phyloP scores from a whole-genome alignment of 2,329 filamentous ascomycete species.

The Penicillium sp. region DNA sequence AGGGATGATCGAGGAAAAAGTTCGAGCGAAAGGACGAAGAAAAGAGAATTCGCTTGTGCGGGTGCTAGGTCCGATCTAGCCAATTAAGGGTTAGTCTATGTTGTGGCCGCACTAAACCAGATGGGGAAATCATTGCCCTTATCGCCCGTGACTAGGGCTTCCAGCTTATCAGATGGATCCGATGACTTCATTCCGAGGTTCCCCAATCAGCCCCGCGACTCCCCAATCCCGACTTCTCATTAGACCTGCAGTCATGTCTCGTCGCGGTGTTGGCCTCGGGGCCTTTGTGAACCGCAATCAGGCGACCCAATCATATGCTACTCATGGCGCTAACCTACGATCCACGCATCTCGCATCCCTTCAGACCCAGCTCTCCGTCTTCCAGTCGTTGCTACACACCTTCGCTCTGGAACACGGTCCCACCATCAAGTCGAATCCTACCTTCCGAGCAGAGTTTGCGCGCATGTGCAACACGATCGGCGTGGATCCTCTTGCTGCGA shows the following conservation, averaged over 20 bases:
- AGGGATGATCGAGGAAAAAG: constrained; percentile 30
- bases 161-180: constrained; percentile 9
- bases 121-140: constrained; percentile 9
- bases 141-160: constrained; percentile 24
- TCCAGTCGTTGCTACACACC: constrained; percentile 90
- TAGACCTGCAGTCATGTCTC: constrained; percentile 37
- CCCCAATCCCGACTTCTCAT: not conserved
- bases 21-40: constrained; percentile 23
- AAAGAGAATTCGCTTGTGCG: constrained; percentile 36
- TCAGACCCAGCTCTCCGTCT: constrained; percentile 89
- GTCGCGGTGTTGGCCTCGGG: constrained; percentile 74
- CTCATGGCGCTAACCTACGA: constrained; percentile 82
- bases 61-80: constrained; percentile 24
- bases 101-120: not conserved
- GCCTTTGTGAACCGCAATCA: constrained; percentile 83
- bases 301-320: constrained; percentile 82
- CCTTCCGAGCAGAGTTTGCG: constrained; percentile 93
- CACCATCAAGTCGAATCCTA: constrained; percentile 91
- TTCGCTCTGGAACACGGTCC: constrained; percentile 92
- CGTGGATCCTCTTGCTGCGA: constrained; percentile 83
- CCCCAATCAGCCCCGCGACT: constrained; percentile 1
- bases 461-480: constrained; percentile 98
- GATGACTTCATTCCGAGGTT: constrained; percentile 21
- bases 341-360: constrained; percentile 78
- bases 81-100: constrained; percentile 4